These are phyloP conservation scores for Bipolaris oryzae DNA, from an alignment of 2,329 filamentous ascomycete genomes.

Conservation along the genomic window DNA sequence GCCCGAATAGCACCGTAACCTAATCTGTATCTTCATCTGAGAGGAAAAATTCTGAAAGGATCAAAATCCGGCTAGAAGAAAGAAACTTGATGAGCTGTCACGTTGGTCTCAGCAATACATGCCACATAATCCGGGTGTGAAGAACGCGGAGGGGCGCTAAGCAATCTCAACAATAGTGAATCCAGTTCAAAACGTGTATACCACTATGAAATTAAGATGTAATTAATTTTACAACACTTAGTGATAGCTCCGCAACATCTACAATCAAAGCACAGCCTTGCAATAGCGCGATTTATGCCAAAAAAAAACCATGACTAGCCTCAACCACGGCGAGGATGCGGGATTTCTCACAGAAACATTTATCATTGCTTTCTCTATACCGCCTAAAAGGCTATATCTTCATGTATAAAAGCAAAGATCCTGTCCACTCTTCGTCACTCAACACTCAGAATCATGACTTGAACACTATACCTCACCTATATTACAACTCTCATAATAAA, in stretches of 20 bases:
- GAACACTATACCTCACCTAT: background rate
- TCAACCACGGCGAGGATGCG: background rate
- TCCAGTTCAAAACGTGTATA: background rate
- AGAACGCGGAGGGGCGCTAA: background rate
- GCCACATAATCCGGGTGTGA: background rate
- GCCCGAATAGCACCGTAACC: background rate
- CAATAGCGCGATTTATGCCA: background rate
- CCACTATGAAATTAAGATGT: background rate
- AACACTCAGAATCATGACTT: background rate
- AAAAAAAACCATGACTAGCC: background rate
- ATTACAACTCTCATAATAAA: background rate
- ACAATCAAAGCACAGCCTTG: background rate
- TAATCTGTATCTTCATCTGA: background rate
- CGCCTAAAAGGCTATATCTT: background rate
- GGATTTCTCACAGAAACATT: background rate
- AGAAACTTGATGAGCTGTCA: background rate
- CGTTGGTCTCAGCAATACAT: background rate
- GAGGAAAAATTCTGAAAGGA: background rate
- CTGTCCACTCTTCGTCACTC: background rate
- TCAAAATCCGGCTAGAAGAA: background rate
- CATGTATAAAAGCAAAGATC: background rate
- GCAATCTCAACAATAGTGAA: background rate
- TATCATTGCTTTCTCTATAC: background rate
- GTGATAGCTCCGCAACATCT: background rate
- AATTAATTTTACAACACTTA: background rate